These are phyloP conservation scores for Tripterygium wilfordii DNA, from an alignment of 177 flowering plant species.

Conservation along the genomic window DNA sequence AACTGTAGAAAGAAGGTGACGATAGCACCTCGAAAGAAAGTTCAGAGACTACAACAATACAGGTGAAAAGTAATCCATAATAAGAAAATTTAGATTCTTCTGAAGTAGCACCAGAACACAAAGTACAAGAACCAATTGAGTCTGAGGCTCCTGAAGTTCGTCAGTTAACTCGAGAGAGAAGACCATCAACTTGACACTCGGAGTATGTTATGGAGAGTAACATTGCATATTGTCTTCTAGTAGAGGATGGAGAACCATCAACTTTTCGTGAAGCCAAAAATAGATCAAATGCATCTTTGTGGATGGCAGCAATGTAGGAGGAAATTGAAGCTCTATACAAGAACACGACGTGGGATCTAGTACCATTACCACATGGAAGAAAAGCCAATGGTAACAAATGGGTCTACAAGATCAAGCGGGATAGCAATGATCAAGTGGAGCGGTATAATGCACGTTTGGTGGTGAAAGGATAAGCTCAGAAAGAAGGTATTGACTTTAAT, in stretches of 20 bases:
- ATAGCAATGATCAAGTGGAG: conserved; percentile 5
- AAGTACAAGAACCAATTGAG: neutral
- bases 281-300: neutral
- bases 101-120: neutral
- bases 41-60: neutral
- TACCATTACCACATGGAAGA: conserved; percentile 2
- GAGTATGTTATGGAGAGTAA: neutral
- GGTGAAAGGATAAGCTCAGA: conserved; percentile 1
- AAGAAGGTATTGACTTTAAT: conserved; percentile 6
- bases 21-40: neutral
- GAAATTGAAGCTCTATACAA: conserved; percentile 2
- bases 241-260: conserved; percentile 1
- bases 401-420: conserved; percentile 1
- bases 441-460: conserved; percentile 1
- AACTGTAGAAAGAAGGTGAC: neutral
- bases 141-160: neutral
- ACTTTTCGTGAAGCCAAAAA: neutral
- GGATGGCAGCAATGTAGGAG: neutral
- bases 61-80: neutral
- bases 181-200: neutral
- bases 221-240: neutral
- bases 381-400: conserved; percentile 4
- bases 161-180: neutral
- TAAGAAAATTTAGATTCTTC: neutral
- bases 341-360: conserved; percentile 1